Evolutionary conservation across 768 basidiomycete species (phyloP).

Genomic region (Tremella yokohamensis): DNA sequence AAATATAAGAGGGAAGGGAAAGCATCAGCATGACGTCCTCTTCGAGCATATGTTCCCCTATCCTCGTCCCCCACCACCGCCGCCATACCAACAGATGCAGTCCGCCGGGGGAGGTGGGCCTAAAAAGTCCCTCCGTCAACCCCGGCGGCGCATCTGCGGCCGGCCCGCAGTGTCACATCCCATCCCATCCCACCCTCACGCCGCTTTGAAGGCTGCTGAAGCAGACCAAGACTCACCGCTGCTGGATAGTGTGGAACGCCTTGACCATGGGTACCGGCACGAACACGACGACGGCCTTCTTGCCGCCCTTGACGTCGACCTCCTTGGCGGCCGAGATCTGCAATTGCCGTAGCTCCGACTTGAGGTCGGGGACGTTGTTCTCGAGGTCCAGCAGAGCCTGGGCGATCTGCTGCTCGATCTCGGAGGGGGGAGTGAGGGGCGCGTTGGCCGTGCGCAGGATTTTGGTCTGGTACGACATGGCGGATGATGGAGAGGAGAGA

Average conservation of each 20-base stretch:
- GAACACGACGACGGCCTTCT: constrained; percentile 98
- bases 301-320: constrained; percentile 97
- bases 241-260: constrained; percentile 97
- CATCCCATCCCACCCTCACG: not conserved
- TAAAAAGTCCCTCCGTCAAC: constrained; percentile 52
- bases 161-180: not conserved
- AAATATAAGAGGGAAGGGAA: constrained; percentile 15
- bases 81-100: not conserved
- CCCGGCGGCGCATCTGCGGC: constrained; percentile 11
- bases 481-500: constrained; percentile 1
- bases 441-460: constrained; percentile 96
- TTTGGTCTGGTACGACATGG: constrained; percentile 58
- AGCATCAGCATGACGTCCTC: constrained; percentile 16
- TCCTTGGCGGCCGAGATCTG: constrained; percentile 98
- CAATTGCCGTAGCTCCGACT: constrained; percentile 87
- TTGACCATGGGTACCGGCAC: constrained; percentile 96
- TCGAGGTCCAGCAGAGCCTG: constrained; percentile 97
- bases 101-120: constrained; percentile 45
- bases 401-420: constrained; percentile 94
- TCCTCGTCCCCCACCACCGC: not conserved
- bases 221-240: constrained; percentile 60
- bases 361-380: constrained; percentile 97
- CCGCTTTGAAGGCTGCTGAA: not conserved
- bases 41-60: not conserved
- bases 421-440: constrained; percentile 79